These are phyloP conservation scores for Xanthoconium separans DNA, from an alignment of 1,284 basidiomycete genomes.

Conservation along the genomic window DNA sequence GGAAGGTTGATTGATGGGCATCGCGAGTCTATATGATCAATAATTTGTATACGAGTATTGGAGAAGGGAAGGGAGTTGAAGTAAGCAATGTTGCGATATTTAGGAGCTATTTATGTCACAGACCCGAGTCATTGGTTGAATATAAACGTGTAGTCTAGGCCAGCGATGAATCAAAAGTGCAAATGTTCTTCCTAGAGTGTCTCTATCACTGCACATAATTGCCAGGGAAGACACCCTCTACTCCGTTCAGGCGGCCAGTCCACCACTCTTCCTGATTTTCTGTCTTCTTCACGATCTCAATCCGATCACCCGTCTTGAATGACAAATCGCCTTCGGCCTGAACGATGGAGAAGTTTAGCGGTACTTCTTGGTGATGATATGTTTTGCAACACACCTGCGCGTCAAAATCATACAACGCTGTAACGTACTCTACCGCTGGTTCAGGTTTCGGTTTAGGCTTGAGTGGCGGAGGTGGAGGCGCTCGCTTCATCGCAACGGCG, in stretches of 20 bases:
- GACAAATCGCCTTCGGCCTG: constrained; percentile 92
- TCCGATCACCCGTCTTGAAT: constrained; percentile 90
- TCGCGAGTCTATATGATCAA: constrained; percentile 14
- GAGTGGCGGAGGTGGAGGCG: constrained; percentile 88
- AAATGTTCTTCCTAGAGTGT: background rate
- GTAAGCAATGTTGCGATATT: constrained; percentile 7
- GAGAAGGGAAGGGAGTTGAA: background rate
- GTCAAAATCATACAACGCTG: constrained; percentile 93
- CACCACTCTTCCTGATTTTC: constrained; percentile 95
- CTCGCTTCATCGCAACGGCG: constrained; percentile 59
- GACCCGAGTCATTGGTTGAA: background rate
- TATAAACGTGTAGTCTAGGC: background rate
- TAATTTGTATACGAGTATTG: background rate
- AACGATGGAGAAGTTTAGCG: background rate
- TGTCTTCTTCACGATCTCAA: constrained; percentile 88
- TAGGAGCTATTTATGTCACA: constrained; percentile 16
- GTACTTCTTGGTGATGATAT: background rate
- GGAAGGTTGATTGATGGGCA: constrained; percentile 79
- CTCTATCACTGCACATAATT: constrained; percentile 41
- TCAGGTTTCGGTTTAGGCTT: constrained; percentile 76
- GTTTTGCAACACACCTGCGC: constrained; percentile 56
- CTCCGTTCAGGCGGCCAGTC: constrained; percentile 87
- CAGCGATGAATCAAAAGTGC: background rate
- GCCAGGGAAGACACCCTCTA: constrained; percentile 93
- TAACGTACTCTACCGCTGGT: constrained; percentile 71